Evolutionary conservation across 176 grass and related monocot genomes (phyloP), one percentile per base, ranked within the genome.

Genomic region (Raddia distichophylla): DNA sequence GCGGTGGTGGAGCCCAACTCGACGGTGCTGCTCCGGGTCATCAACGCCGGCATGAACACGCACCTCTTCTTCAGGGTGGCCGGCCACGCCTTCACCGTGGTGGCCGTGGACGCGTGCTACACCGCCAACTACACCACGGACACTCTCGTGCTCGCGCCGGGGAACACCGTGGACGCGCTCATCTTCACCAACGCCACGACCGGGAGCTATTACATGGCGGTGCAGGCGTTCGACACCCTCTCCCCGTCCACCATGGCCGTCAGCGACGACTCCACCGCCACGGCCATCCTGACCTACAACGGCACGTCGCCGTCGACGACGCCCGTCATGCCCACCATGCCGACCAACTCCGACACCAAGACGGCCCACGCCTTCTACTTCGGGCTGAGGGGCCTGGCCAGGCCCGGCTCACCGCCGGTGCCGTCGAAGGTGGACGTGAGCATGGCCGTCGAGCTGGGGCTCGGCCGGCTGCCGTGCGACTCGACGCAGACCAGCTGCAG

Each of bases 1-100:
- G 67, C 60, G 68, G 80, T 61, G 59, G 94, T 97, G 78, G 43
- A 90, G 10, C 77, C 83, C 9, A 91, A 86, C 52, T 69, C 91
- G 59, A 87, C 82, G 80, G 94, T 97, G 60, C 87, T 89, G 64
- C 73, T 80, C 78, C 91, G 76, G 71, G 85, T 71, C 14, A 85
- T 97, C 85, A 97, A 97, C 57, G 85, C 94, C 64, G 94, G 80
- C 17, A 75, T 94, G 52, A 89, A 90, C 67, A 85, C 89, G 40
- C 87, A 97, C 64, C 84, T 88, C 85, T 97, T 97, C 90, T 83
- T 97, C 80, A 91, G 83, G 85, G 37, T 91, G 67, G 94, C 92
- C 63, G 84, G 87, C 0, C 94, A 97, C 83, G 59, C 67, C 57
- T 91, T 97, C 86, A 97, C 91, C 15, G 91, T 97, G 34, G 91